Evolutionary conservation across 257 asterid genomes (phyloP).

Genomic region (Linaria vulgaris): DNA sequence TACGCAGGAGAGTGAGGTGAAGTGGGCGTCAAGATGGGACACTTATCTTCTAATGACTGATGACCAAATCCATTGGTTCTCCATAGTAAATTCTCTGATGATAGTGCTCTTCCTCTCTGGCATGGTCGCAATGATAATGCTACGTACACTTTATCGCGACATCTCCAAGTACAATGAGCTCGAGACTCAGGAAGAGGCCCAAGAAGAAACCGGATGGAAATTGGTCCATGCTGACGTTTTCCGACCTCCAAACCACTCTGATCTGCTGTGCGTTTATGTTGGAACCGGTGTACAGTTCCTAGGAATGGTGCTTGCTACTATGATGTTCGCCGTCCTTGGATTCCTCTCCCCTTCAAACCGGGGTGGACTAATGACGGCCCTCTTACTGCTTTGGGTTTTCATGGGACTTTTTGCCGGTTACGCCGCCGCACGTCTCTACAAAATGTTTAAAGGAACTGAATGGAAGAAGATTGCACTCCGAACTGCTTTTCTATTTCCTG

Average conservation of each 20-base stretch:
- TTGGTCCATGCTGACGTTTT: constrained; percentile 71
- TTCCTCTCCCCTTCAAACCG: constrained; percentile 78
- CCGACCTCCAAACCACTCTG: constrained; percentile 63
- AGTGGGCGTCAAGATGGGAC: constrained; percentile 92
- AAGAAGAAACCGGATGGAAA: constrained; percentile 83
- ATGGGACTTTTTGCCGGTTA: constrained; percentile 78
- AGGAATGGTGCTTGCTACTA: constrained; percentile 59
- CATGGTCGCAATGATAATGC: constrained; percentile 80
- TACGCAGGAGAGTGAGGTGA: constrained; percentile 72
- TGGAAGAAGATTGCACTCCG: constrained; percentile 70
- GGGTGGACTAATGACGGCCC: constrained; percentile 85
- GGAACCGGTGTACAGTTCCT: constrained; percentile 78
- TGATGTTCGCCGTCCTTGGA: constrained; percentile 71
- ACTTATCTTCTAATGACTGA: constrained; percentile 72
- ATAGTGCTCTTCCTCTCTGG: constrained; percentile 85
- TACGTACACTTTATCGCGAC: constrained; percentile 72
- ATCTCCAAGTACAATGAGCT: constrained; percentile 73
- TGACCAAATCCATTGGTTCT: constrained; percentile 86
- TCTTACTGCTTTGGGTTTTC: constrained; percentile 75
- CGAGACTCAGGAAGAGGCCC: constrained; percentile 65
- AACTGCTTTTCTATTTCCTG: constrained; percentile 67
- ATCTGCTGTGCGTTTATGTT: constrained; percentile 60
- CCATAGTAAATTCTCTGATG: constrained; percentile 72
- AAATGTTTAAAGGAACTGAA: constrained; percentile 73
- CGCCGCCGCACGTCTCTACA: constrained; percentile 60